A percentile compares a stretch with the other conserved stretches of the same genome.
Evolutionary conservation across 805 yeast genomes (phyloP).

Genomic region (Starmera caribaea): DNA sequence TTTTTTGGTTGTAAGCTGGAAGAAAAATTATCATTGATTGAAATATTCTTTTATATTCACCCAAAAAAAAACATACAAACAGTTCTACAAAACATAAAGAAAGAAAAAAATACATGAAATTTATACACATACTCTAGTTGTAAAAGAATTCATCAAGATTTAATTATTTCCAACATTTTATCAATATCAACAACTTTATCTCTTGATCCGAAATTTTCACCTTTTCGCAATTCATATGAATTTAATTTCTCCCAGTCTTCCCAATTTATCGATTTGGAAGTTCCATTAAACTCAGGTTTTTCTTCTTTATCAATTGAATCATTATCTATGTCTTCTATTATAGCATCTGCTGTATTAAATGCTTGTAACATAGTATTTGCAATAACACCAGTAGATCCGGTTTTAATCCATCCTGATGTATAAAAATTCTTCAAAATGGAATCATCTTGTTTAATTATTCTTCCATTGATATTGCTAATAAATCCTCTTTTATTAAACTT

Average conservation of each 20-base stretch:
- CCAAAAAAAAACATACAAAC: no score
- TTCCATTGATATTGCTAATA: conserved; percentile 37
- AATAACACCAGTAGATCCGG: conserved; percentile 83
- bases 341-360: conserved; percentile 57
- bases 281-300: conserved; percentile 21
- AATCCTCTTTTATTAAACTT: conserved; percentile 39
- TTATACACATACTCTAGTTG: no score
- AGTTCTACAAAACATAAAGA: no score
- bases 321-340: conserved; percentile 45
- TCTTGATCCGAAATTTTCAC: conserved; percentile 40
- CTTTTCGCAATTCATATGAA: conserved; percentile 38
- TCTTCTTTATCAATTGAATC: conserved; percentile 13
- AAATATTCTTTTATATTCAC: no score
- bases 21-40: no score
- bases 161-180: conserved; percentile 37
- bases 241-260: conserved; percentile 56
- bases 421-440: conserved; percentile 42
- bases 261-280: conserved; percentile 41
- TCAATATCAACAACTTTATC: conserved; percentile 41
- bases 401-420: conserved; percentile 85
- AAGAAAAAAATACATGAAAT: no score
- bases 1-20: no score
- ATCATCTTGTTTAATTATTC: conserved; percentile 23
- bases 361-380: conserved; percentile 86
- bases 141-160: background rate